phyloP scores from a whole-genome alignment of 129 eudicot genomes.

The Rutidosis leptorrhynchoides region DNA sequence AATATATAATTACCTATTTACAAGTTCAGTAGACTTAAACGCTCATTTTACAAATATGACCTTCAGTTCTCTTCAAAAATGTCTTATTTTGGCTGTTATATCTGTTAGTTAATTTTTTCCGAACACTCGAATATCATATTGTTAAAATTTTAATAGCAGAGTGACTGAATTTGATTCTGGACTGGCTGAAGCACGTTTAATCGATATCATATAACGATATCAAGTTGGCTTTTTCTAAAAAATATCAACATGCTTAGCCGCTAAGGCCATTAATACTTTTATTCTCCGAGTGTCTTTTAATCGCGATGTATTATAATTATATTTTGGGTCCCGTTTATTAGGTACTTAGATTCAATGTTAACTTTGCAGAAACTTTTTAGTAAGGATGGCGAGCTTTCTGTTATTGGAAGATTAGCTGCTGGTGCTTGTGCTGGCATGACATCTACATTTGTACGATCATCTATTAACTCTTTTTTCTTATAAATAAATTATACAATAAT shows the following conservation, averaged over 20 bases:
- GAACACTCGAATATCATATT: neutral
- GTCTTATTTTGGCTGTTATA: neutral
- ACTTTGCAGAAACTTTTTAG: constrained; percentile 67
- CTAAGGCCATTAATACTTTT: neutral
- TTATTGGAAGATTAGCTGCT: constrained; percentile 87
- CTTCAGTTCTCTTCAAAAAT: neutral
- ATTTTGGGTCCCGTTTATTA: constrained; percentile 14
- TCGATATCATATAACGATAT: neutral
- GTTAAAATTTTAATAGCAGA: neutral
- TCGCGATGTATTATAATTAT: neutral
- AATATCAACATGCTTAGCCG: neutral
- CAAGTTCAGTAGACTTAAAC: neutral
- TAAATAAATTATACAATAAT: no score
- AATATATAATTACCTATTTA: neutral
- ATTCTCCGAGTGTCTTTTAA: neutral
- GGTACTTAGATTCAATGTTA: constrained; percentile 14
- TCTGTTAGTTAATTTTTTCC: neutral
- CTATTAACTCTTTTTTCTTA: neutral
- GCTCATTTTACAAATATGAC: neutral
- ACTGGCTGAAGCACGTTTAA: neutral
- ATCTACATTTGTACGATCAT: constrained; percentile 60
- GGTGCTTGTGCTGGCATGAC: constrained; percentile 99
- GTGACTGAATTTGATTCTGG: neutral
- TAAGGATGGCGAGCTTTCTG: constrained; percentile 81
- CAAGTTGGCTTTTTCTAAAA: neutral